These are phyloP conservation scores for Colletotrichum agaves DNA, from an alignment of 2,329 filamentous ascomycete species.

Conservation along the genomic window DNA sequence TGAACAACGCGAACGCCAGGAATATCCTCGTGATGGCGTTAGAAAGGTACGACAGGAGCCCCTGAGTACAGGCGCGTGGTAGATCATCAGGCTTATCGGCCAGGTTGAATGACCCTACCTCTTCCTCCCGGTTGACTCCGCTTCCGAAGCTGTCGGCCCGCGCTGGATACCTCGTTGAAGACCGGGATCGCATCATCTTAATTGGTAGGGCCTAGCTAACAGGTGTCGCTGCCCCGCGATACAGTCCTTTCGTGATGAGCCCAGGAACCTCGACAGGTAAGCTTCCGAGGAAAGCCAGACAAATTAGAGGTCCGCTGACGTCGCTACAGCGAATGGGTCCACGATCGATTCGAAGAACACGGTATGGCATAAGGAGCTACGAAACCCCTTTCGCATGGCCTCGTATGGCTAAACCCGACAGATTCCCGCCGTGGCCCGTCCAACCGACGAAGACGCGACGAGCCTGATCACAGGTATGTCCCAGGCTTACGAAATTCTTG, in stretches of 20 bases:
- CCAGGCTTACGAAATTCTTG: constrained; percentile 35
- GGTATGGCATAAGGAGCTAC: constrained; percentile 52
- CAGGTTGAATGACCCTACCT: constrained; percentile 35
- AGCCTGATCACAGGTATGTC: constrained; percentile 52
- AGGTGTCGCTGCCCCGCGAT: constrained; percentile 51
- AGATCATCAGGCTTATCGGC: constrained; percentile 26
- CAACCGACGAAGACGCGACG: constrained; percentile 55
- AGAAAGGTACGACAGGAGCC: constrained; percentile 77
- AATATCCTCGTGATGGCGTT: constrained; percentile 82
- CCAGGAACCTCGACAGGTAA: constrained; percentile 77
- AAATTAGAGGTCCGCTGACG: constrained; percentile 41
- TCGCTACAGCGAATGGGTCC: constrained; percentile 83
- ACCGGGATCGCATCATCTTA: constrained; percentile 25
- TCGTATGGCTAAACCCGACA: constrained; percentile 39
- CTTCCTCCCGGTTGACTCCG: constrained; percentile 39
- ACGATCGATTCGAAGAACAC: constrained; percentile 87
- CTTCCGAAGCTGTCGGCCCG: constrained; percentile 18
- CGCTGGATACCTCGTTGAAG: constrained; percentile 23
- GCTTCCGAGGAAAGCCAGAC: constrained; percentile 43
- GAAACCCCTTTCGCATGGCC: no score
- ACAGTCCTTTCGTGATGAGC: constrained; percentile 71
- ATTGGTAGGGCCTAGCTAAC: constrained; percentile 46
- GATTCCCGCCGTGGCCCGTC: constrained; percentile 54
- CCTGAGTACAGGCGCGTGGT: background rate
- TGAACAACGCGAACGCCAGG: constrained; percentile 50